phyloP scores from a whole-genome alignment of 805 yeast genomes.

The Citeromyces nyonsensis region DNA sequence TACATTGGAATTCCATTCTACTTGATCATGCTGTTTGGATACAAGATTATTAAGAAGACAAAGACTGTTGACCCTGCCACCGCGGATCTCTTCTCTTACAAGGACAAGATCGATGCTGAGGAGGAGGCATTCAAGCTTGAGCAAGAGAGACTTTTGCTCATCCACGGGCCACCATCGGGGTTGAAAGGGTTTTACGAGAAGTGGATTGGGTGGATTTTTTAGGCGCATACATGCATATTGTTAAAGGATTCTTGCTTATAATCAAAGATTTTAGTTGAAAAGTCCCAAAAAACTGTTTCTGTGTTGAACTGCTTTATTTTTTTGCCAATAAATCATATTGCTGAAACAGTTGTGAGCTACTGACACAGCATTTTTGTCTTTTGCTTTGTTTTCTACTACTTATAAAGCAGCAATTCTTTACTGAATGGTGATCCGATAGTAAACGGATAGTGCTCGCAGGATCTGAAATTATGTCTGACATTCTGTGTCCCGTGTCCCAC shows the following conservation, averaged over 20 bases:
- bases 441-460: no score
- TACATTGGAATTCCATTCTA: constrained; percentile 64
- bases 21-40: constrained; percentile 35
- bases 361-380: no score
- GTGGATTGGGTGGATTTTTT: constrained; percentile 13
- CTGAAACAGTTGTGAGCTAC: no score
- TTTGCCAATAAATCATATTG: no score
- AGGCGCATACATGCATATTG: not conserved
- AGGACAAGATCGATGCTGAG: constrained; percentile 38
- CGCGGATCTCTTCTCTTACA: constrained; percentile 44
- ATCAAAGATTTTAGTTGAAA: not conserved
- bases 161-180: constrained; percentile 6
- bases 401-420: no score
- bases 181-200: constrained; percentile 14
- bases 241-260: not conserved
- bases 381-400: no score
- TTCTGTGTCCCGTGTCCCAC: no score
- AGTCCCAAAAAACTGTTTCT: no score
- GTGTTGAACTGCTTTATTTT: no score
- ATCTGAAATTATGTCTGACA: no score
- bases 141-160: constrained; percentile 5
- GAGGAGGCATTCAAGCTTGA: constrained; percentile 19
- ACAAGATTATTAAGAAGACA: constrained; percentile 39
- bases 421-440: no score
- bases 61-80: constrained; percentile 32